These are phyloP conservation scores for Adiantum capillusveneris DNA, from an alignment of 75 land plant genomes.

Conservation along the genomic window DNA sequence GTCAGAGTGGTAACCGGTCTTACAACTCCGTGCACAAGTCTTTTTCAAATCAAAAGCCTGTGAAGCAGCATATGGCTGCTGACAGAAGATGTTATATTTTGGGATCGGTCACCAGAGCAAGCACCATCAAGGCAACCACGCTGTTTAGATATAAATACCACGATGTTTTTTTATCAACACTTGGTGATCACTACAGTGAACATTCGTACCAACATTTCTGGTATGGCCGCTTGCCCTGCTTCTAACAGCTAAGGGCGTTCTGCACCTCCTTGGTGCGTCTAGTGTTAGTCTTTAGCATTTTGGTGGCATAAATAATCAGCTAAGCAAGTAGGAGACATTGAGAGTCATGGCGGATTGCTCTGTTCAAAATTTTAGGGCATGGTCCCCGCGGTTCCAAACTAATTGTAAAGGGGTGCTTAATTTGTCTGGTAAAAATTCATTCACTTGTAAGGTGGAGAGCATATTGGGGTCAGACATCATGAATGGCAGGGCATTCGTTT, in stretches of 20 bases:
- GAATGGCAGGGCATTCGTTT: neutral
- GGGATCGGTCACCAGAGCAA: slow-evolving; percentile 1
- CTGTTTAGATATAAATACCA: neutral
- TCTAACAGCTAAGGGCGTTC: neutral
- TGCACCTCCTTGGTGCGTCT: neutral
- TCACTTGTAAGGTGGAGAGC: neutral
- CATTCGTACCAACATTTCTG: neutral
- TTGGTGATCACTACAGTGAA: neutral
- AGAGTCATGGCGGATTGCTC: slow-evolving; percentile 6
- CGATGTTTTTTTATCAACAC: slow-evolving; percentile 1
- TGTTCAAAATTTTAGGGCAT: slow-evolving; percentile 1
- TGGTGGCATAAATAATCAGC: no score
- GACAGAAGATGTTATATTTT: neutral
- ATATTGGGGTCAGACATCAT: neutral
- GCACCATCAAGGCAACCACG: neutral
- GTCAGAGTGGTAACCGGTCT: no score
- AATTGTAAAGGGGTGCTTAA: neutral
- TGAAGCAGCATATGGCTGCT: slow-evolving; percentile 5
- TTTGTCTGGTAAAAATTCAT: neutral
- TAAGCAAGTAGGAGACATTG: neutral
- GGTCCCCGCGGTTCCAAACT: neutral
- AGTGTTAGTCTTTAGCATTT: no score
- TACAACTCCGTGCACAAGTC: no score
- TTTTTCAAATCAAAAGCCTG: neutral
- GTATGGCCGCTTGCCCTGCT: slow-evolving; percentile 7